Evolutionary conservation across 768 basidiomycete species (phyloP), one percentile per base, ranked within the genome.

Genomic region (Xanthoconium purpureum): DNA sequence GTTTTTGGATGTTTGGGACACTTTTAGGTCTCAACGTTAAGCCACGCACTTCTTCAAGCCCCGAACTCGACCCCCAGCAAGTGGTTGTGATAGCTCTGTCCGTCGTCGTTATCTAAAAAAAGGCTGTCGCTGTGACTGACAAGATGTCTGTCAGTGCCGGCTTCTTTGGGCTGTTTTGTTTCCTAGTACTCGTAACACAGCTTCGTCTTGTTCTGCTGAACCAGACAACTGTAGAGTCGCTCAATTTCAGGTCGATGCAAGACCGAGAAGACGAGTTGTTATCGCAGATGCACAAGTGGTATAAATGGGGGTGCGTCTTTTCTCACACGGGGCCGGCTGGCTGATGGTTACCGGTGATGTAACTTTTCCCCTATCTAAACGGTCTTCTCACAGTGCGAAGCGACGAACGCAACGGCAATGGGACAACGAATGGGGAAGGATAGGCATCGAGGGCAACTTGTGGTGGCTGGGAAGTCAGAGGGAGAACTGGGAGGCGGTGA

Each of bases 151-250:
- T 10, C 65, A 94, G 91, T 5, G 65, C 87, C 2, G 90, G 74
- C 0, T 55, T 95, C 10, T 94, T 96, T 69, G 69, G 75, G 15
- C 37, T 94, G 1, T 96, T 97, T 75, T 87, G 87, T 0, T 46
- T 59, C 17, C 65, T 79, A 6, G 78, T 97, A 63, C 60, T 80
- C 11, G 24, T 71, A 6, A 76, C 84, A 0, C 94, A 96, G 63
- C 61, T 84, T 4, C 70, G 78, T 32, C 67, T 94, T 17, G 83
- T 90, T 46, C 59, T 80, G 52, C 65, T 73, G 30, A 89, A 88
- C 37, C 80, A 83, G 65, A 88, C 89, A 12, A 96, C 93, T 0
- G 84, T 97, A 35, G 94, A 96, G 74, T 82, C 82, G n/a, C 76
- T 91, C 62, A 62, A 71, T 12, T 75, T 80, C 7, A 79, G 77